A percentile compares a stretch with the other conserved stretches of the same genome.
Conservation (phyloP, 768 basidiomycete genomes). For the Rubroboletus pulcherrimus region DNA sequence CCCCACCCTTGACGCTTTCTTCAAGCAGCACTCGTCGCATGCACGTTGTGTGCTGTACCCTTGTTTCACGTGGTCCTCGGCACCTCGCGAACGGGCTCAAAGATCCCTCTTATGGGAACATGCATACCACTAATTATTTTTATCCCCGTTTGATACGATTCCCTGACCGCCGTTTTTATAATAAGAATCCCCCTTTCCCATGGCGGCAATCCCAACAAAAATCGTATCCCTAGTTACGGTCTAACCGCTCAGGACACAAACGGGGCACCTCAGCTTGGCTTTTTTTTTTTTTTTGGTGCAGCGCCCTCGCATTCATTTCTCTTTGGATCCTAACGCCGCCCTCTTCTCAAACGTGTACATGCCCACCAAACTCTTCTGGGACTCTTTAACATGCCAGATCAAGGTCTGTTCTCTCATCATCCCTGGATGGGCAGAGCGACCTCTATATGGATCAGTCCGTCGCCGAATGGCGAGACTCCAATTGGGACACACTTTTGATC, state of each 20-base stretch:
- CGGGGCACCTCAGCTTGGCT: neutral
- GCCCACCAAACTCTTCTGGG: constrained; percentile 5
- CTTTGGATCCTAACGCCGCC: constrained; percentile 9
- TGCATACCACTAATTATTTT: constrained; percentile 2
- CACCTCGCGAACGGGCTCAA: constrained; percentile 18
- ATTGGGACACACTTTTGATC: constrained; percentile 6
- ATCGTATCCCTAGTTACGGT: constrained; percentile 23
- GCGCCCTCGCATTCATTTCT: constrained; percentile 7
- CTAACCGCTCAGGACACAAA: constrained; percentile 8
- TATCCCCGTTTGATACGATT: constrained; percentile 19
- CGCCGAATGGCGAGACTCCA: constrained; percentile 2
- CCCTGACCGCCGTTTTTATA: constrained; percentile 10
- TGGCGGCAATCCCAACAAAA: constrained; percentile 14
- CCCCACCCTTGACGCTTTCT: neutral
- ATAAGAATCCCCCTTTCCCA: constrained; percentile 20
- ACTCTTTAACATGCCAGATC: constrained; percentile 4
- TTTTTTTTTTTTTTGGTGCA: neutral
- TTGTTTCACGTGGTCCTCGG: constrained; percentile 25
- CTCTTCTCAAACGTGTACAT: constrained; percentile 10
- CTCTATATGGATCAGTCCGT: constrained; percentile 18
- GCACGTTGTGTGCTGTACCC: constrained; percentile 1
- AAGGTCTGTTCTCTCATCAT: constrained; percentile 3
- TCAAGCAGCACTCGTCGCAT: too few relatives aligned
- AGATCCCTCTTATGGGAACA: constrained; percentile 10
- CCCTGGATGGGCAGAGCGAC: constrained; percentile 10